phyloP scores from a whole-genome alignment of 148 eudicot genomes.

The Heliamphora exappendiculata region DNA sequence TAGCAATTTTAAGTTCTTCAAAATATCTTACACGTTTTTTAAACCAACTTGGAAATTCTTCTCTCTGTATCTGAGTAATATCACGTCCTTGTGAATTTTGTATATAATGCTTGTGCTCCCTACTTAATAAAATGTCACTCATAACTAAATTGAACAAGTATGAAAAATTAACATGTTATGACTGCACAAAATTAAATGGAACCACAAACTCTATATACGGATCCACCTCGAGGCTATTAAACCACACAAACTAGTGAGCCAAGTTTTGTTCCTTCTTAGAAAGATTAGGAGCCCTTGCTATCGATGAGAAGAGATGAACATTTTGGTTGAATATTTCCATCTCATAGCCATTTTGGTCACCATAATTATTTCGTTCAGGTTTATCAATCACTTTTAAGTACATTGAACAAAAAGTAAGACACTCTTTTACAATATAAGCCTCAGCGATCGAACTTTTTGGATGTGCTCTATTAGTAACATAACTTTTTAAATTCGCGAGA shows the following conservation, averaged over 20 bases:
- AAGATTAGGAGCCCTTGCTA: not conserved
- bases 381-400: not conserved
- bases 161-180: not conserved
- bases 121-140: too few species aligned
- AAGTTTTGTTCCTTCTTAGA: not conserved
- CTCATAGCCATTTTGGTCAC: not conserved
- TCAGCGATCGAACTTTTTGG: not conserved
- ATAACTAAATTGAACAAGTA: not conserved
- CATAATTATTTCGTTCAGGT: not conserved
- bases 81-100: not conserved
- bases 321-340: too few species aligned
- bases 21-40: too few species aligned
- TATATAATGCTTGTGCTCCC: not conserved
- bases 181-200: not conserved
- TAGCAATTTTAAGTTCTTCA: too few species aligned
- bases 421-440: constrained; percentile 10
- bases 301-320: not conserved
- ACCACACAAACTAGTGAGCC: too few species aligned
- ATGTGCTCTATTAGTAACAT: not conserved
- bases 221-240: not conserved
- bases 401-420: constrained; percentile 5
- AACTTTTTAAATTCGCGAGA: not conserved
- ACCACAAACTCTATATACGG: not conserved
- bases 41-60: not conserved
- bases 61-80: not conserved